Base-by-base conservation (phyloP, 495 filamentous ascomycete species). In the Podospora tetraspora region DNA sequence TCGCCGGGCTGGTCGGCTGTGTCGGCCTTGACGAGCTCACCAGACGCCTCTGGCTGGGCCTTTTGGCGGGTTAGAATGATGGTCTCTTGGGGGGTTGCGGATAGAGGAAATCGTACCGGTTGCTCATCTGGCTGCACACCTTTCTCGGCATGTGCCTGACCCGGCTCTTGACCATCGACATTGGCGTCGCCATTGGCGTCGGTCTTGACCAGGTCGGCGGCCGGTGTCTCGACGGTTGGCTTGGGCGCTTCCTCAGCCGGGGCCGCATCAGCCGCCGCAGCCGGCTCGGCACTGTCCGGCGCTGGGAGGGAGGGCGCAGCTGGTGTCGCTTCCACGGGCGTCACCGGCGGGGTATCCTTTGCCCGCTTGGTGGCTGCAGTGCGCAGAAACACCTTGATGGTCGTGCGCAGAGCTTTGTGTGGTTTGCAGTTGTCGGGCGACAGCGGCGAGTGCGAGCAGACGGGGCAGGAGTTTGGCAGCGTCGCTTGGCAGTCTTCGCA, bases 391-490 rank as follows among this genome's bases (percentile, higher is more conserved):
- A 93, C 92, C 70, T 90, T 90, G 63, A 97, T 89, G 1, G 95
- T 98, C 2, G 89, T 92, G 66, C 95, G 88, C 16, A 98, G 83
- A 32, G 89, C 86, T 77, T 95, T 97, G 77, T 97, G 91, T 7
- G 93, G 87, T 70, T 90, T 94, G 83, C 93, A 97, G 70, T 94
- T 89, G 68, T 93, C 91, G 19, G 88, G 85, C 8, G 91, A 90
- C 30, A 98, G 84, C 0, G 95, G 95, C 24, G 87, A 86, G 73
- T 99, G 95, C 60, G 92, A 89, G 85, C 95, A 99, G 64, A 97
- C 91, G 3, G 95, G 94, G 71, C 95, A 99, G 37, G 89, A 88
- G 23, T 90, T 86, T 19, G 91, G 87, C 21, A 96, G 83, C 30
- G 88, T 90, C 10, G 86, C 78, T 76, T 95, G 93, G 77, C 95